phyloP scores from a whole-genome alignment of 2,329 filamentous ascomycete species.

The Clonostachys byssicola region DNA sequence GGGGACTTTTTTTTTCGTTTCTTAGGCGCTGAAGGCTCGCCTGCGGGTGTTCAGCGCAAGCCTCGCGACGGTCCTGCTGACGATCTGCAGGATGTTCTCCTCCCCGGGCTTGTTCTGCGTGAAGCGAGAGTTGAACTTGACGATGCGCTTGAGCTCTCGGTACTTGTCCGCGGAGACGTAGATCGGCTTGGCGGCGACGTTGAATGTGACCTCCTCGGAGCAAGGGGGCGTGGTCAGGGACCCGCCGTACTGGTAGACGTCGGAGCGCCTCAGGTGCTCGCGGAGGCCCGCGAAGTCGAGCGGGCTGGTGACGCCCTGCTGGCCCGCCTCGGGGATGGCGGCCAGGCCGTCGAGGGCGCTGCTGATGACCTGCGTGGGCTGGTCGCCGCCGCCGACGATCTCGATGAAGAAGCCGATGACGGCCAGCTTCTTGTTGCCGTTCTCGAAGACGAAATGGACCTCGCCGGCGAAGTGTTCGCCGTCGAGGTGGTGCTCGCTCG shows the following conservation, averaged over 20 bases:
- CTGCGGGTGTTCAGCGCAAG: no score
- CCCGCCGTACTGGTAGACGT: constrained; percentile 46
- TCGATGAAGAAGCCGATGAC: constrained; percentile 32
- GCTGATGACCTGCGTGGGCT: constrained; percentile 16
- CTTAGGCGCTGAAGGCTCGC: no score
- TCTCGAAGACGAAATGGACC: constrained; percentile 34
- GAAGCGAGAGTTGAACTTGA: constrained; percentile 50
- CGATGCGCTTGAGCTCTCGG: constrained; percentile 42
- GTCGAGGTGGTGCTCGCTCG: constrained; percentile 49
- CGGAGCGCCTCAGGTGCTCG: constrained; percentile 22
- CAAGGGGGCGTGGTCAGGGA: constrained; percentile 57
- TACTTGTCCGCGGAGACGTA: constrained; percentile 38
- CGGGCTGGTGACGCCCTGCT: constrained; percentile 17
- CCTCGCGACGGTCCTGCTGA: not conserved
- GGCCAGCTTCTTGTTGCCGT: constrained; percentile 11
- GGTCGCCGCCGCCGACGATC: constrained; percentile 9
- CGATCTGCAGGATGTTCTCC: constrained; percentile 31
- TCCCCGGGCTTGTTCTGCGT: constrained; percentile 41
- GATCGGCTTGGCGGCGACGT: constrained; percentile 42
- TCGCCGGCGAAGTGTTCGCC: constrained; percentile 31
- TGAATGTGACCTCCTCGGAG: constrained; percentile 46
- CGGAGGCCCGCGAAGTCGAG: constrained; percentile 34
- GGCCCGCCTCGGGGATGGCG: constrained; percentile 29
- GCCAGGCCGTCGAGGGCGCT: constrained; percentile 26
- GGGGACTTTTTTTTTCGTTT: no score